Evolutionary conservation across 768 basidiomycete species (phyloP), one percentile per base, ranked within the genome.

Genomic region (Sistotremastrum niveocremeum): DNA sequence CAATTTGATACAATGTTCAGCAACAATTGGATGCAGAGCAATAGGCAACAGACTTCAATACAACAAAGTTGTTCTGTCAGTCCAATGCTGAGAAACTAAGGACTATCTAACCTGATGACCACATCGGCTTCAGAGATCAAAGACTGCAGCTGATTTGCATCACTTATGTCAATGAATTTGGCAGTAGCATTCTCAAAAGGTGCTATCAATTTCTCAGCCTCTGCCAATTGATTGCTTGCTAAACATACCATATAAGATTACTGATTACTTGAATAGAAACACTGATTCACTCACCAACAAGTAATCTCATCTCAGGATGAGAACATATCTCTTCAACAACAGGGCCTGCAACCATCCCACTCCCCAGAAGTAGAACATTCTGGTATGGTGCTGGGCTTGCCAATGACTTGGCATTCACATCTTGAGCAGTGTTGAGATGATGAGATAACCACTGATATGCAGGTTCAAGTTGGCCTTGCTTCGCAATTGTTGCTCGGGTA

Each of bases 281-380:
- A 45, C 8, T 8, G 34, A 38, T 40, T 36, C 38, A 72, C 81
- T 57, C 50, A 90, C 90, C 90, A 49, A 95, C 76, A 4, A 84
- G 60, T 31, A 95, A 61, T 46, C 80, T 70, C 0, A 91, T 64
- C 51, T 87, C 82, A 0, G 57, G 52, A 46, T 78, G 65, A 51
- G 68, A 68, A 38, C 75, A 73, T 42, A 95, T 70, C 55, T 83
- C 74, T 44, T 84, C 76, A 3, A 89, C 79, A 0, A 86, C 85
- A 10, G 93, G 93, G 2, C 81, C 83, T 4, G 90, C 88, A 12
- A 97, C 93, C 79, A 95, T 89, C n/a, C 93, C 93, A 46, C 85
- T 89, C 6, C 93, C 93, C 2, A 97, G 71, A 56, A 95, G 67
- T 34, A 97, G 60, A 0, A 91, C 72, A 54, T 71, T 76, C 65